Evolutionary conservation across 257 asterid genomes (phyloP).

Genomic region (Nicotiana otophora): DNA sequence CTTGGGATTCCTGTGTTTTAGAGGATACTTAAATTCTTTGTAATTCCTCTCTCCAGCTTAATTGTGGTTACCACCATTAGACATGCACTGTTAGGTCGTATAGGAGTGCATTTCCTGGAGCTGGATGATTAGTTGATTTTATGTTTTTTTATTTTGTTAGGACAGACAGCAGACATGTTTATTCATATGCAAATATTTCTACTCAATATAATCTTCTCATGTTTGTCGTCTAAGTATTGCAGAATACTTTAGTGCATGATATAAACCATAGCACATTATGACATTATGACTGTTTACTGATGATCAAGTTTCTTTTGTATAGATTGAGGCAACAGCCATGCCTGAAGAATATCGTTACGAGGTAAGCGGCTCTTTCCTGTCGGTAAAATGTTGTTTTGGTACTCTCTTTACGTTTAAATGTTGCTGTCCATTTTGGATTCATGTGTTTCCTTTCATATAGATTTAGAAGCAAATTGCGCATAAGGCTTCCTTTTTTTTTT

Average conservation of each 20-base stretch:
- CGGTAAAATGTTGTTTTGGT: background rate
- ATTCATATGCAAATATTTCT: background rate
- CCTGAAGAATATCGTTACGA: constrained; percentile 76
- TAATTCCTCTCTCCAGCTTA: too few species aligned
- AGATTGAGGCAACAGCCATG: constrained; percentile 82
- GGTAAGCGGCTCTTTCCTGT: constrained; percentile 39
- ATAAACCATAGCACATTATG: background rate
- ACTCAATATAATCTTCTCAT: background rate
- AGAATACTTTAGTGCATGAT: background rate
- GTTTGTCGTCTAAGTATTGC: background rate
- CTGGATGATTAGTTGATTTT: background rate
- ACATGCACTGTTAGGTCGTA: background rate
- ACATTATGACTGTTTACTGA: constrained; percentile 16
- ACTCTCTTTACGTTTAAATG: background rate
- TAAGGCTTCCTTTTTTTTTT: too few species aligned
- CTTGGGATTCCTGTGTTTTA: too few species aligned
- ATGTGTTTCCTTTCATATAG: background rate
- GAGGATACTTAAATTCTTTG: too few species aligned
- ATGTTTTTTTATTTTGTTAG: background rate
- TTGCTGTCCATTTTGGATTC: background rate
- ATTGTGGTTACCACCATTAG: background rate
- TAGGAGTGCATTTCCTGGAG: background rate
- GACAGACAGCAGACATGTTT: background rate
- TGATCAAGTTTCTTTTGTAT: constrained; percentile 19
- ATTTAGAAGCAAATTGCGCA: background rate